Evolutionary conservation across 2,329 filamentous ascomycete genomes (phyloP), one percentile per base, ranked within the genome.

Genomic region (Aspergillus caelatus): DNA sequence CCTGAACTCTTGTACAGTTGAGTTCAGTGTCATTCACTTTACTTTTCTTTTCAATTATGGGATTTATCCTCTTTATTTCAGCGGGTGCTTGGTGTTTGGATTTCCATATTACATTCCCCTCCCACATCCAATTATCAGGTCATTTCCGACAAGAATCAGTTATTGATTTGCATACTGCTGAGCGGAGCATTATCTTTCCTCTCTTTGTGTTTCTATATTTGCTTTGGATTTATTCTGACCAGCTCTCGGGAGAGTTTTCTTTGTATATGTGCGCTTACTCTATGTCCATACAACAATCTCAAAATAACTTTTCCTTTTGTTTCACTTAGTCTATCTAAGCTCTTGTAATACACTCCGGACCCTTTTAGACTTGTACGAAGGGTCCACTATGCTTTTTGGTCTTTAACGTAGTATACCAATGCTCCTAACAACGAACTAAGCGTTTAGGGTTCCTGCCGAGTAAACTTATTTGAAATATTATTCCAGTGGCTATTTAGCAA

Each of bases 11-110:
- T 68, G 52, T 66, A 62, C 57, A 62, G 28, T 34, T 21, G 43
- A 58, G 57, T 23, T 34, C 67, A 63, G 43, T 45, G 50, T 57
- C 52, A 58, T 45, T 59, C 60, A 52, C 53, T 59, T 57, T 34
- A 19, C 34, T 58, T 50, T 46, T 9, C 48, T 57, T 30, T 23
- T 58, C 28, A 34, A 26, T 21, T 9, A 10, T 60, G 43, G n/a
- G 11, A 23, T n/a, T 30, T 54, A 30, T 30, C 8, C 14, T 43
- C 8, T 54, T 36, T 39, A 2, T 36, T 32, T 30, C 30, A 58
- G 52, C 52, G 52, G 52, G 52, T 41, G 52, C 30, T 39, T 14
- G 52, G 52, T 39, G 52, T 55, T 23, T 34, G 21, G 32, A 14
- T 8, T 26, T 26, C 32, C 57, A 58, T 26, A 7, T 52, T 41